Percentiles rank a stretch among this genome's conserved stretches.
phyloP scores from a whole-genome alignment of 306 rosid genomes.

The Pyrus communis region DNA sequence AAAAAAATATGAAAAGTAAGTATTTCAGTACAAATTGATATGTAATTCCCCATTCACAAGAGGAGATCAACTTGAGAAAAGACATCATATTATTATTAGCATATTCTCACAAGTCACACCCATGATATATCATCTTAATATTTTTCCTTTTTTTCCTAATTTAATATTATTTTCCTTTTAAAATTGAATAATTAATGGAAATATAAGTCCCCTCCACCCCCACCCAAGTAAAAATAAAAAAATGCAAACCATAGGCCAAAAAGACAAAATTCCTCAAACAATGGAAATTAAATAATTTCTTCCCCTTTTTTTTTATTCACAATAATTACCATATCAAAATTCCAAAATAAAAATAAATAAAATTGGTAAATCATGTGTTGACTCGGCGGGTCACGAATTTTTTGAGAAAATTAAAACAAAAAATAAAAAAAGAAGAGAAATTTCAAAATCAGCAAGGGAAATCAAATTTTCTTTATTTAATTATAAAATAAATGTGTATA shows the following conservation, averaged over 20 bases:
- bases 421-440: background rate
- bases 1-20: background rate
- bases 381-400: background rate
- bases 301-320: background rate
- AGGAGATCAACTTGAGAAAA: background rate
- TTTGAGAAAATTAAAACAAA: background rate
- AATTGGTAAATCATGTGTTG: background rate
- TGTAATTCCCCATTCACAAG: background rate
- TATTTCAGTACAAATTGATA: background rate
- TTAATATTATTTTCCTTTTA: conserved; percentile 13
- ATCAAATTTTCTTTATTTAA: background rate
- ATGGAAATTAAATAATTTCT: background rate
- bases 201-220: background rate
- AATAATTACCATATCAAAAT: background rate
- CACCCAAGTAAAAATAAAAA: background rate
- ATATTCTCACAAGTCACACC: conserved; percentile 31
- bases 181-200: conserved; percentile 19
- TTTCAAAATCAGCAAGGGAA: background rate
- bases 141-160: background rate
- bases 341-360: too few species aligned
- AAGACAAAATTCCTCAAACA: conserved; percentile 4
- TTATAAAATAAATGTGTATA: background rate
- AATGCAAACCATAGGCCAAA: background rate
- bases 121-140: conserved; percentile 18
- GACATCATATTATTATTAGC: conserved; percentile 16